phyloP scores from a whole-genome alignment of 2,329 filamentous ascomycete species.

The Cladosporium halotolerans region DNA sequence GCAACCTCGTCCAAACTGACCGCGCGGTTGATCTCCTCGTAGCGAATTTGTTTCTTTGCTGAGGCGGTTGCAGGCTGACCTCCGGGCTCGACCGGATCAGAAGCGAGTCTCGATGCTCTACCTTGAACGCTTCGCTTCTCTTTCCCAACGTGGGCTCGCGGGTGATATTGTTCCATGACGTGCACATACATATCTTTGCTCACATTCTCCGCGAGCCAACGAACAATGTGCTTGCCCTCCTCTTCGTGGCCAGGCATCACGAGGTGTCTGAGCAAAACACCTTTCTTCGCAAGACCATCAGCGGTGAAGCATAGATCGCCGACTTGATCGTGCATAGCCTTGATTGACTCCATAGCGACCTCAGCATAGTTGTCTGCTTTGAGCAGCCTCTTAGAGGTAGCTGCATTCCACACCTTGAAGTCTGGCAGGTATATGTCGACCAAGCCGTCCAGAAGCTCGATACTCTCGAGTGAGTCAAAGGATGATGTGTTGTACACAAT shows the following conservation, averaged over 20 bases:
- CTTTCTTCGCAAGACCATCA: constrained; percentile 74
- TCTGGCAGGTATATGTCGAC: constrained; percentile 85
- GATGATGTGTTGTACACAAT: constrained; percentile 82
- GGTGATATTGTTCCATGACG: constrained; percentile 85
- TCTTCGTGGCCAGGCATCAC: constrained; percentile 77
- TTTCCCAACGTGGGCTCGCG: constrained; percentile 76
- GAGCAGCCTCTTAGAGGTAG: constrained; percentile 62
- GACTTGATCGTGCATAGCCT: constrained; percentile 73
- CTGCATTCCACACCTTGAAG: constrained; percentile 72
- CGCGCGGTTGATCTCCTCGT: constrained; percentile 71
- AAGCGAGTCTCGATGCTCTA: background rate
- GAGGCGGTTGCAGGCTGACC: background rate
- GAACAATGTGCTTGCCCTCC: constrained; percentile 68
- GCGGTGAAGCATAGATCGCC: constrained; percentile 76
- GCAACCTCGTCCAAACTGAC: constrained; percentile 60
- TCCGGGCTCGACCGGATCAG: background rate
- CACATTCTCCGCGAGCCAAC: constrained; percentile 66
- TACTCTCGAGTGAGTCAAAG: constrained; percentile 68
- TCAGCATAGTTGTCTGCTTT: constrained; percentile 72
- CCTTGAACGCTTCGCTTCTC: constrained; percentile 35
- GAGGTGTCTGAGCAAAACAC: constrained; percentile 69
- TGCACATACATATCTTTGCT: constrained; percentile 73
- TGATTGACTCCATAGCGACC: constrained; percentile 69
- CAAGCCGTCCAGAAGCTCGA: constrained; percentile 68
- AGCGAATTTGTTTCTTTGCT: constrained; percentile 49